Base-by-base conservation (phyloP, 2,329 filamentous ascomycete genomes). In the Zymoseptoria brevis region DNA sequence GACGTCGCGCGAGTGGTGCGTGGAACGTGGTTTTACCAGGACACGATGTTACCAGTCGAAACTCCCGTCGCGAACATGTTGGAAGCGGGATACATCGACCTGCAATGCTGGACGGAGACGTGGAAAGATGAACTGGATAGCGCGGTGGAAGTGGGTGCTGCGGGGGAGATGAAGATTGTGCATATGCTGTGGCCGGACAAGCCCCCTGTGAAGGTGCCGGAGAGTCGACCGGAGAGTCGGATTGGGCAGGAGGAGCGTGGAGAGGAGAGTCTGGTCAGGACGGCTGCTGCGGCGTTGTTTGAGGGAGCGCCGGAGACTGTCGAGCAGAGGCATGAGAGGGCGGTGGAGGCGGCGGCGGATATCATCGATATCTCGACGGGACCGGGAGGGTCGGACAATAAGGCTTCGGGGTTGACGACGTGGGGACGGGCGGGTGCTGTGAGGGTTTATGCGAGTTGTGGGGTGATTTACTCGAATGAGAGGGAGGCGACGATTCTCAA, bases 11-110 rank as follows among this genome's bases (percentile, higher is more conserved):
- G 86, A 41, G 91, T 97, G 1, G 81, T 88, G 59, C 82, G 94
- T 64, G 91, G 89, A 0, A 97, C 93, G 0, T 99, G 94, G 94
- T 99, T 99, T 72, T 97, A 97, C 74, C 88, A 88, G 76, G 92
- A 96, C 70, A 93, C 88, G 0, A 96, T 97, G 91, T 79, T 89
- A 60, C 94, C 94, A 0, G 83, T 99, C 5, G 90, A 96, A 63
- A 83, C 90, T 0, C 78, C 84, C 16, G 87, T 96, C 35, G 91
- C 94, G 8, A 99, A 97, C 67, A 90, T 92, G 73, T 80, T 99
- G 1, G 94, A 99, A 72, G 83, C 86, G n/a, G 92, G 93, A 5
- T 99, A 96, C 71, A 79, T 87, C 58, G 90, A 96, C 68, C 78
- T 97, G 55, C 86, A 86, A 26, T 63, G 62, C 0, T 96, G 93